Percentiles rank a stretch among this genome's conserved stretches.
Evolutionary conservation across 352 stramenopile genomes (phyloP).

Genomic region (Globisporangium cylindrosporum): DNA sequence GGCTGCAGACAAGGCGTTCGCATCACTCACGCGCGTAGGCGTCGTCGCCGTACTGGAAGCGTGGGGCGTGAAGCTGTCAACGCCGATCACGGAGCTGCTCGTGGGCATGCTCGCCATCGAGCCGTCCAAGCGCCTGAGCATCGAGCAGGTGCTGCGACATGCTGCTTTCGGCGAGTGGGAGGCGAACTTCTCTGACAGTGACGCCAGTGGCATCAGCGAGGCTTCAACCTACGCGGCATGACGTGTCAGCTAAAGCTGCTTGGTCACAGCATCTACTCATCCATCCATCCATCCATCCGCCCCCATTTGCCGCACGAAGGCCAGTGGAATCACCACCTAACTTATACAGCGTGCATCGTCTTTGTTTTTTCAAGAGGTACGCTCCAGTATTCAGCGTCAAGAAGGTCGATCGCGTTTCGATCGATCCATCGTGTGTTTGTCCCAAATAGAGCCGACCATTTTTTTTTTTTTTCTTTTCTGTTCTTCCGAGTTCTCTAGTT

Average conservation of each 20-base stretch:
- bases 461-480: background rate
- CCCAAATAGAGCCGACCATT: background rate
- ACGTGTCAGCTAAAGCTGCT: background rate
- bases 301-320: background rate
- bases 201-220: background rate
- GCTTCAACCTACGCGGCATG: background rate
- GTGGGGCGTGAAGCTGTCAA: constrained; percentile 31
- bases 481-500: background rate
- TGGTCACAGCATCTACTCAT: background rate
- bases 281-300: background rate
- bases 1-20: constrained; percentile 33
- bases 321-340: background rate
- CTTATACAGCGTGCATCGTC: background rate
- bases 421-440: background rate
- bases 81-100: constrained; percentile 23
- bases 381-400: background rate
- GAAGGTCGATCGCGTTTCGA: background rate
- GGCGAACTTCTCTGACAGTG: constrained; percentile 1
- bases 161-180: constrained; percentile 15
- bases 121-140: constrained; percentile 26
- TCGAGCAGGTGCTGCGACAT: constrained; percentile 37
- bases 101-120: constrained; percentile 28
- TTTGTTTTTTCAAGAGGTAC: background rate
- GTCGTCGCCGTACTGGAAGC: constrained; percentile 25
- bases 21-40: constrained; percentile 30